phyloP scores from a whole-genome alignment of 2,329 filamentous ascomycete species.

The Beauveria asiatica region DNA sequence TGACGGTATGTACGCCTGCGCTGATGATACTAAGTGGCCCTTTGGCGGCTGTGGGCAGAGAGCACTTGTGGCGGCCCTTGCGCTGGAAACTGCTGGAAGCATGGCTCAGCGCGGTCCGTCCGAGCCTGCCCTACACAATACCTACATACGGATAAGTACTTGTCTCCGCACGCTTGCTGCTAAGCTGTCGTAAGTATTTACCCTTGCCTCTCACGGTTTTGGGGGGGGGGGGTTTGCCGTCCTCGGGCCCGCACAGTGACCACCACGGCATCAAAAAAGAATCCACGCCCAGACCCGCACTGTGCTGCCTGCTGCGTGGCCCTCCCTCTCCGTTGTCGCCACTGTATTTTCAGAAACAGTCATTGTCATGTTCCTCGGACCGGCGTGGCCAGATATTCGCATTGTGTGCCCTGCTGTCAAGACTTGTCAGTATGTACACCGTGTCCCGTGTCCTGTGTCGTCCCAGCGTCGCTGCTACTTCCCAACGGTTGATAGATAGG shows the following conservation, averaged over 20 bases:
- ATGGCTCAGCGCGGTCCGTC: background rate
- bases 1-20: background rate
- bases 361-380: background rate
- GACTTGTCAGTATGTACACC: background rate
- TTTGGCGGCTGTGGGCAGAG: background rate
- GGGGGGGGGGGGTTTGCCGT: background rate
- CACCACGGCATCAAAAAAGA: background rate
- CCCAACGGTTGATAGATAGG: background rate
- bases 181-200: background rate
- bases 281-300: background rate
- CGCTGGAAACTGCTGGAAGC: conserved; percentile 9
- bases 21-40: background rate
- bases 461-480: background rate
- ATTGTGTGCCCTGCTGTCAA: background rate
- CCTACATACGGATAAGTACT: background rate
- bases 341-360: background rate
- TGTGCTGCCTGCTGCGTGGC: background rate
- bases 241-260: background rate
- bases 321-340: conserved; percentile 3
- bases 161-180: background rate
- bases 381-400: background rate
- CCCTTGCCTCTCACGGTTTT: background rate
- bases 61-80: background rate
- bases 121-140: too few relatives aligned
- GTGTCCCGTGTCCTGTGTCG: background rate